Evolutionary conservation across 2,329 filamentous ascomycete species (phyloP), one percentile per base, ranked within the genome.

Genomic region (Hypoxylon sp.): DNA sequence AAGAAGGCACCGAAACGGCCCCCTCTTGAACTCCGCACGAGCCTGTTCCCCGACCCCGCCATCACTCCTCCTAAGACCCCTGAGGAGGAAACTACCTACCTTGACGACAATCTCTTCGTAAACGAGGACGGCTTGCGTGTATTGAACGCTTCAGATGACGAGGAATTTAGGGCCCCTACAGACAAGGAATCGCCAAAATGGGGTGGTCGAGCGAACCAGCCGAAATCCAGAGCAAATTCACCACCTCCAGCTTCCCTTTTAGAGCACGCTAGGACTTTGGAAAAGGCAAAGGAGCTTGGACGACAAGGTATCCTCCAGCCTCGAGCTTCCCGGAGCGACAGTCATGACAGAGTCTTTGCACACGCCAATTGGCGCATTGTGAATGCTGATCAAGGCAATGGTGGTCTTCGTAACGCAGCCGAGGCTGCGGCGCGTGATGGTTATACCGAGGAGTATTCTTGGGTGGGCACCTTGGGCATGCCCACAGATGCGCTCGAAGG

Each of bases 391-490:
- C 93, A 97, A 80, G 95, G 95, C 63, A 98, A 98, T 76, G 94
- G 94, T 21, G 96, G 95, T 19, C 86, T 98, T 52, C 90, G 92
- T 74, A 98, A 97, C 77, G 95, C 95, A 3, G 90, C 96, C 34
- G 89, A 93, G 68, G 93, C 93, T 14, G 91, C 93, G 1, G 85
- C 88, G 14, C 87, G 93, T 50, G 88, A 90, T 60, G 91, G 90
- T 19, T 86, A 87, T 67, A 82, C 93, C 9, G 85, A 87, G 19
- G 92, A 97, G 60, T 91, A 93, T 76, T 91, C 90, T n/a, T 97
- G 93, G 90, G 91, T 98, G 3, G 95, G 95, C 58, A 97, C 94
- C 0, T 82, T 98, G 46, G 96, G 95, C 19, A 98, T 98, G 89
- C 94, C 95, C 0, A 98, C 93, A 0, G 95, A 98, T 79, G 91